Percentiles rank a stretch among this genome's conserved stretches.
Conservation (phyloP, 352 stramenopile species). For the Phytophthora tentaculata region DNA sequence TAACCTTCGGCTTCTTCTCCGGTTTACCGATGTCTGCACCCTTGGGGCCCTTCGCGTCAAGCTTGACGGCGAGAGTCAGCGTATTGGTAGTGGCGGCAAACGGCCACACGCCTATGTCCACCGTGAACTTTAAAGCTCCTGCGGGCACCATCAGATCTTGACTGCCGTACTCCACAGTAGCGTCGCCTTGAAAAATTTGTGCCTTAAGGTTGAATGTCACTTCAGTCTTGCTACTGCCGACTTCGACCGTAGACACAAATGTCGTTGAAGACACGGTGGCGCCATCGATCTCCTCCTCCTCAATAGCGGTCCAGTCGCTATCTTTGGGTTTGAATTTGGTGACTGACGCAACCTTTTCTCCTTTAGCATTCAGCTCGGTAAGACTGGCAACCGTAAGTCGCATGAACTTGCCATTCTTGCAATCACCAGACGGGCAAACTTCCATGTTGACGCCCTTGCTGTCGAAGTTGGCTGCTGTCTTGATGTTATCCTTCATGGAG, state of each 20-base stretch:
- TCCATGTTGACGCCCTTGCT: constrained; percentile 40
- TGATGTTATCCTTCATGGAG: constrained; percentile 24
- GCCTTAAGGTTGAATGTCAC: constrained; percentile 46
- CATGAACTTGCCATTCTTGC: constrained; percentile 93
- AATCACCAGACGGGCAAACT: constrained; percentile 56
- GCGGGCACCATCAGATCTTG: constrained; percentile 40
- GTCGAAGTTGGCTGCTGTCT: constrained; percentile 44
- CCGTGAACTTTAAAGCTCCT: constrained; percentile 51
- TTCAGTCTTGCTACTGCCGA: constrained; percentile 6
- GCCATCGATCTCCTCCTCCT: constrained; percentile 11
- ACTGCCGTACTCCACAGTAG: constrained; percentile 39
- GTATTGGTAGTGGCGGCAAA: constrained; percentile 33
- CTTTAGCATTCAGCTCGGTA: constrained; percentile 31
- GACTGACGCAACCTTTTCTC: constrained; percentile 11
- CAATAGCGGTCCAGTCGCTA: constrained; percentile 38
- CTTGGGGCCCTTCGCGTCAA: constrained; percentile 40
- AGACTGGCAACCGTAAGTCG: constrained; percentile 61
- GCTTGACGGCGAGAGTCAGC: constrained; percentile 34
- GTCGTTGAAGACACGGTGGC: constrained; percentile 35
- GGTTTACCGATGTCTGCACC: constrained; percentile 12
- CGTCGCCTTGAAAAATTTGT: constrained; percentile 39
- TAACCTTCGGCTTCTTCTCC: constrained; percentile 26
- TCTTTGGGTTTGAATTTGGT: constrained; percentile 34
- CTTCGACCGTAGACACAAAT: constrained; percentile 26
- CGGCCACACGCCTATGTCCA: constrained; percentile 40